These are phyloP conservation scores for Anacardium occidentale DNA, from an alignment of 345 rosid genomes.

Conservation along the genomic window DNA sequence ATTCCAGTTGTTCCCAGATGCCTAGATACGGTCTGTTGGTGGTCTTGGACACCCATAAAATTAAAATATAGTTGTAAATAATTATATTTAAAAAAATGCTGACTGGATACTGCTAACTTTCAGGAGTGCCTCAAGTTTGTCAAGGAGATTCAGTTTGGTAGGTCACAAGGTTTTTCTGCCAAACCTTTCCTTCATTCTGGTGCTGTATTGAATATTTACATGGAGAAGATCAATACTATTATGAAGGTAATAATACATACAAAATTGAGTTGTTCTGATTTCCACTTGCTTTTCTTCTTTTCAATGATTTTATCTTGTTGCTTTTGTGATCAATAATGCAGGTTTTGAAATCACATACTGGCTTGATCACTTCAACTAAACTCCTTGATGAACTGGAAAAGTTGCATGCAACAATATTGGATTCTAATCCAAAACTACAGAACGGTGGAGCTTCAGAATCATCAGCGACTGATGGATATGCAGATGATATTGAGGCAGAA, in stretches of 20 bases:
- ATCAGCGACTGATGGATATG: conserved; percentile 60
- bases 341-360: conserved; percentile 64
- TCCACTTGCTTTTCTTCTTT: not conserved
- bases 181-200: conserved; percentile 56
- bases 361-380: conserved; percentile 45
- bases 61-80: conserved; percentile 1
- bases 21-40: not conserved
- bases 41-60: not conserved
- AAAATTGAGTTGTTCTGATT: not conserved
- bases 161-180: conserved; percentile 59
- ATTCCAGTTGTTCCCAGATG: conserved; percentile 6
- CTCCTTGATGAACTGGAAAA: conserved; percentile 74
- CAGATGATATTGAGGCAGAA: conserved; percentile 85
- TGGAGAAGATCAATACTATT: conserved; percentile 56
- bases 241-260: conserved; percentile 56
- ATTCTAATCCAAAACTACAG: conserved; percentile 62
- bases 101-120: conserved; percentile 26
- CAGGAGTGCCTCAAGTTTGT: conserved; percentile 91
- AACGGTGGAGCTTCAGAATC: conserved; percentile 70
- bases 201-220: conserved; percentile 52
- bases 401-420: conserved; percentile 47
- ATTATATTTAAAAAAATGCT: conserved; percentile 15
- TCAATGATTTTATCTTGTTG: not conserved
- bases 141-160: conserved; percentile 67
- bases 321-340: conserved; percentile 25